A percentile compares a stretch with the other conserved stretches of the same genome.
Conservation (phyloP, 495 filamentous ascomycete species). For the Parathielavia hyrcaniae region DNA sequence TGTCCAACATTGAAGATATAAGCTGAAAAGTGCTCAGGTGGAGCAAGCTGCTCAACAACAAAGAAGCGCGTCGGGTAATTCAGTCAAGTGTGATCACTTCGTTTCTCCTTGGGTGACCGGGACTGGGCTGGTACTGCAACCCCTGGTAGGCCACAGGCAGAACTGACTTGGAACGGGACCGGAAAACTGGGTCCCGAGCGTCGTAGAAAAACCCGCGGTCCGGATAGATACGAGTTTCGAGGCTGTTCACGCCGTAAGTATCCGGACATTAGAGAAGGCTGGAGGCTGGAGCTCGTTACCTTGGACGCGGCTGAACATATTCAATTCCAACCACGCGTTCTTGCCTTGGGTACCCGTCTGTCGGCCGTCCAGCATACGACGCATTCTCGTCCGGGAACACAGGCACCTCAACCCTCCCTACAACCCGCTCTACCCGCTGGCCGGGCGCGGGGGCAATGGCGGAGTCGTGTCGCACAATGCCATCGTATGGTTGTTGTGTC, state of each 20-base stretch:
- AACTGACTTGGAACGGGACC: conserved; percentile 7
- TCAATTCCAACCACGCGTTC: conserved; percentile 28
- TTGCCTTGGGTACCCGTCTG: conserved; percentile 15
- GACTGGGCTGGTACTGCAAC: neutral
- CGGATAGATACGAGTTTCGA: neutral
- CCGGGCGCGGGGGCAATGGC: neutral
- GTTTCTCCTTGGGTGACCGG: conserved; percentile 2
- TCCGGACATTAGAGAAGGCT: neutral
- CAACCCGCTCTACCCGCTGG: conserved; percentile 14
- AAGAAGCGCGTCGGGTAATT: neutral
- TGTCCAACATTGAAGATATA: neutral
- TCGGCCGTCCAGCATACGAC: neutral
- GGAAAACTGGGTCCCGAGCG: neutral
- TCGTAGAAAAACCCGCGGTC: neutral
- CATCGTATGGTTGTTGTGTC: neutral
- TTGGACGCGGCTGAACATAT: conserved; percentile 13
- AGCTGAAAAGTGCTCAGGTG: neutral
- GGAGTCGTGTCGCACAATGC: neutral
- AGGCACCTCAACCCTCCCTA: conserved; percentile 16
- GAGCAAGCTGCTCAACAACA: neutral
- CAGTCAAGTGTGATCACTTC: conserved; percentile 17
- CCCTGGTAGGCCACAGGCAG: conserved; percentile 7
- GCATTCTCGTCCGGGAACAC: neutral
- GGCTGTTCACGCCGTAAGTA: conserved; percentile 1
- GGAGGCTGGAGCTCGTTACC: conserved; percentile 2